Evolutionary conservation across 352 stramenopile species (phyloP), one percentile per base, ranked within the genome.

Genomic region (Halophytophthora batemanensis): DNA sequence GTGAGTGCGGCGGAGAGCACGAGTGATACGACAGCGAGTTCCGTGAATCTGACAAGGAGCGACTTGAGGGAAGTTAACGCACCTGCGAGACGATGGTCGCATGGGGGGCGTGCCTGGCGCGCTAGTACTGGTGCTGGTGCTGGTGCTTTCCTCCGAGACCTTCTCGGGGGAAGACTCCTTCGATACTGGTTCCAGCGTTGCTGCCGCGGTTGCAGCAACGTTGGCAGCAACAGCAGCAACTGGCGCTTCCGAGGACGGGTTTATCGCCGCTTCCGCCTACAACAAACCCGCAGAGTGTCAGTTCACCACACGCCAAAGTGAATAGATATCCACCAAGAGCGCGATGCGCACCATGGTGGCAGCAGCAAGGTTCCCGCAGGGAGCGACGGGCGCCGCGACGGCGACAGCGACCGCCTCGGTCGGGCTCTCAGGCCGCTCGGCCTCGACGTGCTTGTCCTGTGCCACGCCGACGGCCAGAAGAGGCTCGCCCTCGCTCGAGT

Each of bases 121-220:
- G 19, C 50, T 53, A 31, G 25, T 8, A 8, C 25, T 31, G 25
- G 25, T 8, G 19, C 50, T 53, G 8, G 25, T 8, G 25, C 25
- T 31, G 25, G 25, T 8, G 25, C 25, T 31, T 8, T 31, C 4
- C 4, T 66, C 53, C 15, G 46, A 47, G 25, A 12, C 59, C 60
- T 69, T 72, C 67, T 76, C 71, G 8, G 64, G 63, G 29, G 64
- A 64, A 47, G 64, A 66, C 31, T 77, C 71, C 57, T 53, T 43
- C 40, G 53, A 62, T 18, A 59, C 59, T 21, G 59, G 69, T n/a
- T 55, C 60, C 10, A 45, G 43, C 47, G 31, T 45, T 17, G 49
- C 39, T 25, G 48, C 47, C 35, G 37, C 36, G 17, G 35, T 19
- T 21, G 35, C 35, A 40, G 17, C 35, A 10, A 19, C 35, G 35